Evolutionary conservation across 1,284 basidiomycete species (phyloP), one percentile per base, ranked within the genome.

Genomic region (Phellopilus nigrolimitatus): DNA sequence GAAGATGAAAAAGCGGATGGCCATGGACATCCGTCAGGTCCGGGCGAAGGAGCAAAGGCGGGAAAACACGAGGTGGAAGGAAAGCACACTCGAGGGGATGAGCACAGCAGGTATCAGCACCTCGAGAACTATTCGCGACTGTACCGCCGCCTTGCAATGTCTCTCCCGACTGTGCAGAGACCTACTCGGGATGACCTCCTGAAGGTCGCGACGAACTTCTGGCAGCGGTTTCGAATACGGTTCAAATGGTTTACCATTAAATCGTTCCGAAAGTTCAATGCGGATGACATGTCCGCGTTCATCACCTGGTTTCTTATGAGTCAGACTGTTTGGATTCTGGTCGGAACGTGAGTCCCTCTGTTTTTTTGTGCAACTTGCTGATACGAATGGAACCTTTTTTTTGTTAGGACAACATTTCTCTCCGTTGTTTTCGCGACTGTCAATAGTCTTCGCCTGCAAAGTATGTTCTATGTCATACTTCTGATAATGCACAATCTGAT

Each of bases 221-320:
- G 92, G 87, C 82, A 95, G 59, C 82, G 97, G 1, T 67, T 91
- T 30, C 79, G 88, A 12, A 91, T 99, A 58, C 82, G 92, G n/a
- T 92, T 97, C 71, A 94, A 94, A 66, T 99, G 97, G 97, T 89
- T 95, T 59, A 95, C 93, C 8, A 97, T 99, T 60, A 81, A 91
- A 58, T 93, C 92, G 0, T 99, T 97, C 71, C 80, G 95, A 28
- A 86, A 84, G 60, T 99, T 97, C 71, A 95, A 97, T 59, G 88
- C 91, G 44, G 97, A 99, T 66, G 97, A 99, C 66, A 88, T 97
- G 53, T 95, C 92, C 47, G 95, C 95, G 1, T 98, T 99, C 69
- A 72, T 97, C 40, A 95, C 91, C 42, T 93, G 94, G 82, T 90
- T 97, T 61, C 70, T 97, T 40, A 86, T 98, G 69, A 95, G 94